These are phyloP conservation scores for Allomyces javanicus DNA, from an alignment of 192 early-diverging fungal genomes.

Conservation along the genomic window DNA sequence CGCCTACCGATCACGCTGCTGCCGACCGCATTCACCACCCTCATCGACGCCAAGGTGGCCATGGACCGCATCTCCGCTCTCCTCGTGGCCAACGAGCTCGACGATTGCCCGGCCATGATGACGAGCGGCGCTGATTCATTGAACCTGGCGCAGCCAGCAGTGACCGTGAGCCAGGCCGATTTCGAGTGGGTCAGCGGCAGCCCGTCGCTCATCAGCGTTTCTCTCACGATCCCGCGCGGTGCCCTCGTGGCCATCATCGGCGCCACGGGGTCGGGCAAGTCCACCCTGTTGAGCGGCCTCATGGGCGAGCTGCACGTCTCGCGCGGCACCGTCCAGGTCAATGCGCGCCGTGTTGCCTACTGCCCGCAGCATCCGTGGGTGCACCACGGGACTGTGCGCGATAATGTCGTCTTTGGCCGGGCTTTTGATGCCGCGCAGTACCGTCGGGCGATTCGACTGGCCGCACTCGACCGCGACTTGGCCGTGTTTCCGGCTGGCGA, in stretches of 20 bases:
- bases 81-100: slow-evolving; percentile 17
- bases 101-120: slow-evolving; percentile 8
- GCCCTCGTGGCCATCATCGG: neutral
- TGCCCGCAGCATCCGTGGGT: slow-evolving; percentile 48
- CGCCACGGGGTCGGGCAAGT: neutral
- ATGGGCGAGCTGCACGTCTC: slow-evolving; percentile 14
- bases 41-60: slow-evolving; percentile 19
- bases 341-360: slow-evolving; percentile 19
- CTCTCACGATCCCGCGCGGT: neutral
- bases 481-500: slow-evolving; percentile 34
- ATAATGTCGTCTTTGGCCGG: slow-evolving; percentile 48
- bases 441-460: slow-evolving; percentile 26
- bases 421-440: slow-evolving; percentile 29
- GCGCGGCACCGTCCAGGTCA: slow-evolving; percentile 5
- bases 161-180: neutral
- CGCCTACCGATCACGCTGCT: slow-evolving; percentile 18
- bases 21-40: slow-evolving; percentile 13
- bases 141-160: neutral
- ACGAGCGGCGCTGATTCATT: neutral
- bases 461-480: slow-evolving; percentile 30
- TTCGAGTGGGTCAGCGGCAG: neutral
- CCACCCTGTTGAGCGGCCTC: slow-evolving; percentile 15
- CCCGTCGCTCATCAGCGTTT: neutral
- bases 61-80: slow-evolving; percentile 14
- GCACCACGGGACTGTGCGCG: slow-evolving; percentile 38